Evolutionary conservation across 2,329 filamentous ascomycete species (phyloP), one percentile per base, ranked within the genome.

Genomic region (Arthrocladium fulminans): DNA sequence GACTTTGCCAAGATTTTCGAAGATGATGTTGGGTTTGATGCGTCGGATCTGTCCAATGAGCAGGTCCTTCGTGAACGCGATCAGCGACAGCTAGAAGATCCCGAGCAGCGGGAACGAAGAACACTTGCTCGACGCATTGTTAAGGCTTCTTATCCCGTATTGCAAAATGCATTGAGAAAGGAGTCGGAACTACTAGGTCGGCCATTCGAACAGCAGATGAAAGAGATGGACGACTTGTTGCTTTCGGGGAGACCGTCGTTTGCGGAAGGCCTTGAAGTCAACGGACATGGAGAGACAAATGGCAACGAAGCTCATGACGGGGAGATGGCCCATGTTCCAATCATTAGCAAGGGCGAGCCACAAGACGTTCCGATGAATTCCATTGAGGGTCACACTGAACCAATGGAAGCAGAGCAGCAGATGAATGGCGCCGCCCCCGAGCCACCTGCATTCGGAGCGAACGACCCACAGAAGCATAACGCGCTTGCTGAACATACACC

Each of bases 41-140:
- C 71, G 48, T 64, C 64, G 19, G 68, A 70, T 51, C 66, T 70
- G 5, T 65, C 66, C 6, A 49, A 58, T 70, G 54, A 54, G 81
- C 70, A 65, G 70, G 66, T 59, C 73, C 19, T 48, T 22, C 63
- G 59, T 81, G 69, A 65, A 71, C 67, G 51, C 66, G 4, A 68
- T 69, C 42, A 66, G 67, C 3, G 65, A 67, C 5, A 69, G 72
- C 48, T 64, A 70, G 39, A 42, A 10, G 67, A 63, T 49, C 52
- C 74, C 8, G 88, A 94, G 59, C 80, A 88, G 51, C 85, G 86
- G 50, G 86, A 94, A 57, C 81, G 85, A 52, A 85, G 86, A 59
- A 85, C 84, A 57, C 71, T 94, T n/a, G 88, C 86, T 20, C 95
- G 94, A 66, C 80, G 88, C 22, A 94, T 96, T 52, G 76, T 94